Percentiles rank a stretch among this genome's conserved stretches.
Conservation (phyloP, 2,329 filamentous ascomycete species). For the Claviceps sp. region DNA sequence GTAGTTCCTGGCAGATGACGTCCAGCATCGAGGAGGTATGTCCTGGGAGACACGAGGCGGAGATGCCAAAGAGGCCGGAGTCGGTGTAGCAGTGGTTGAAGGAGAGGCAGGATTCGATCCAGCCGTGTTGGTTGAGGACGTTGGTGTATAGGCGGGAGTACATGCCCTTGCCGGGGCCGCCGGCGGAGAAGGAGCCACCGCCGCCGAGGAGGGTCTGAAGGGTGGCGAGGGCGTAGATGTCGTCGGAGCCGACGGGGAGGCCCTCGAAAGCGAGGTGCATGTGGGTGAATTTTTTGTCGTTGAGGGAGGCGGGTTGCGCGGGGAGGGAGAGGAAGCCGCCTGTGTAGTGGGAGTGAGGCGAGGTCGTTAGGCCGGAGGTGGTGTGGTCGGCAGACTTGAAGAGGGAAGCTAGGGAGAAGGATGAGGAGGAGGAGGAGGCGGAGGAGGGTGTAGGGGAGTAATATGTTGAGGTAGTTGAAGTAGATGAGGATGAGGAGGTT, state of each 20-base stretch:
- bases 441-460: constrained; percentile 18
- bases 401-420: constrained; percentile 14
- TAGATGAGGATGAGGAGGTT: constrained; percentile 19
- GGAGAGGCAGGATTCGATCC: constrained; percentile 89
- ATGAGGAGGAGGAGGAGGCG: constrained; percentile 23
- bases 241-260: constrained; percentile 74
- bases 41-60: constrained; percentile 68
- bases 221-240: constrained; percentile 93
- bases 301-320: constrained; percentile 64
- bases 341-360: constrained; percentile 65
- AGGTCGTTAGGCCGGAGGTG: constrained; percentile 36
- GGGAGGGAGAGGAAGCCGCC: constrained; percentile 85
- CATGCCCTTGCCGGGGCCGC: constrained; percentile 97
- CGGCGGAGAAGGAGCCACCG: constrained; percentile 91
- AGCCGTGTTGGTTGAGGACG: constrained; percentile 92
- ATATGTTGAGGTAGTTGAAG: constrained; percentile 5
- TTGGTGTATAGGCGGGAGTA: constrained; percentile 96
- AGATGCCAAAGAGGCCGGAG: constrained; percentile 88
- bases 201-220: constrained; percentile 92
- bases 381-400: too few species aligned
- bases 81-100: constrained; percentile 98
- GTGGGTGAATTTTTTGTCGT: constrained; percentile 70
- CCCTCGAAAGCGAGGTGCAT: constrained; percentile 95
- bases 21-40: constrained; percentile 77
- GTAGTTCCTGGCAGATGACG: constrained; percentile 85